Conservation (phyloP, 129 eudicot genomes). For the Tagetes patula region DNA sequence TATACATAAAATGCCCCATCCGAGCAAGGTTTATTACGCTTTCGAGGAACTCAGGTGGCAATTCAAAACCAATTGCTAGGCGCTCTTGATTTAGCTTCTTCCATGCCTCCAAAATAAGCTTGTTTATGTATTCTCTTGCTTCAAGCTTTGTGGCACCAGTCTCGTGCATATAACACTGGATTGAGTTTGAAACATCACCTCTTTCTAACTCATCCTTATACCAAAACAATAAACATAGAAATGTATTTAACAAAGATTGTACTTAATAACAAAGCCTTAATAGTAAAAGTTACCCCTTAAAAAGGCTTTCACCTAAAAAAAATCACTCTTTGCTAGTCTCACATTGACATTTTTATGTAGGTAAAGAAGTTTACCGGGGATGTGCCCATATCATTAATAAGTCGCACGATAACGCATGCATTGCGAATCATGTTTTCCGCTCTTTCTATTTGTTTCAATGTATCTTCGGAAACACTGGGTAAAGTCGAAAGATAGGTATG, state of each 20-base stretch:
- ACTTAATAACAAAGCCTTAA: no score
- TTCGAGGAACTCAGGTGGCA: constrained; percentile 14
- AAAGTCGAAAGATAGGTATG: constrained; percentile 26
- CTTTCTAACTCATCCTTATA: constrained; percentile 40
- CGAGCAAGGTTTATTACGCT: constrained; percentile 32
- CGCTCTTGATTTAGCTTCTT: constrained; percentile 32
- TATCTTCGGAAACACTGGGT: constrained; percentile 23
- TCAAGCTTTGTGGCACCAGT: constrained; percentile 38
- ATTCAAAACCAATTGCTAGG: background rate
- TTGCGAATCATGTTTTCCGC: constrained; percentile 29
- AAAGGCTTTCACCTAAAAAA: no score
- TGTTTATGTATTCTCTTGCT: constrained; percentile 32
- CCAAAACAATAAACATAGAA: background rate
- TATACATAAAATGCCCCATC: constrained; percentile 31
- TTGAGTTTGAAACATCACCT: constrained; percentile 51
- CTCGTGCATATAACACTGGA: constrained; percentile 58
- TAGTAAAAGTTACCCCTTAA: no score
- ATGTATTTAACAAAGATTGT: no score
- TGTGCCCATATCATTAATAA: constrained; percentile 54
- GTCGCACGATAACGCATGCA: constrained; percentile 38
- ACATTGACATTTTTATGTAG: background rate
- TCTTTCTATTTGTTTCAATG: constrained; percentile 26
- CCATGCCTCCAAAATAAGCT: constrained; percentile 39
- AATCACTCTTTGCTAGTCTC: no score
- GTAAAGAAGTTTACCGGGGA: constrained; percentile 34